A percentile compares a stretch with the other conserved stretches of the same genome.
These are phyloP conservation scores for Aspergillus awamori DNA, from an alignment of 2,329 filamentous ascomycete species.

Conservation along the genomic window DNA sequence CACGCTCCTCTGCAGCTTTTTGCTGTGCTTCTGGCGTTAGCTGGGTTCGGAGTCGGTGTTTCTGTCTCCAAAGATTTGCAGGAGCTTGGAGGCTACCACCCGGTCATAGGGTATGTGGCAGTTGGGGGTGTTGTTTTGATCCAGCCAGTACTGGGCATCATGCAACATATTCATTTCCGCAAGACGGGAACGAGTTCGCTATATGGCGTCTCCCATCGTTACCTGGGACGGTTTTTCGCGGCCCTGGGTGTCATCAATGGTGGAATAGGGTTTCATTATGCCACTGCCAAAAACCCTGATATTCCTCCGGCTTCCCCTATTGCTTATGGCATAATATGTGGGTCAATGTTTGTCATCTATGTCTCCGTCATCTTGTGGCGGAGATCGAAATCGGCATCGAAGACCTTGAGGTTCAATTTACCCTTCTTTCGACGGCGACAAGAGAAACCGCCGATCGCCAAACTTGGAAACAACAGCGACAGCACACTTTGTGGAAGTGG, in stretches of 20 bases:
- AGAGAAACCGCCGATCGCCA: background rate
- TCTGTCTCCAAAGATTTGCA: conserved; percentile 47
- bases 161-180: conserved; percentile 55
- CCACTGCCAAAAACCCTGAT: conserved; percentile 42
- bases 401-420: background rate
- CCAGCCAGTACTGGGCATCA: conserved; percentile 52
- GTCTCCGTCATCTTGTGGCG: conserved; percentile 24
- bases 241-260: conserved; percentile 58
- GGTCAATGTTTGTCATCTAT: conserved; percentile 50
- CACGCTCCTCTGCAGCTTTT: conserved; percentile 53
- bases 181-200: conserved; percentile 47
- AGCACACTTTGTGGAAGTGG: conserved; percentile 4
- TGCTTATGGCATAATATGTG: conserved; percentile 54
- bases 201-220: conserved; percentile 54
- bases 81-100: conserved; percentile 47
- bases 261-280: conserved; percentile 54
- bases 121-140: conserved; percentile 57
- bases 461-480: conserved; percentile 5
- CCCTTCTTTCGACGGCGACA: background rate
- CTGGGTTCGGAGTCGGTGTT: conserved; percentile 54
- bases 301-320: conserved; percentile 40
- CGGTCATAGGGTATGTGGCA: conserved; percentile 55
- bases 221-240: conserved; percentile 54
- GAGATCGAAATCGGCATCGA: conserved; percentile 1
- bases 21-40: conserved; percentile 51